Conservation (phyloP, 2,329 filamentous ascomycete species). For the Geosmithia putterillii region DNA sequence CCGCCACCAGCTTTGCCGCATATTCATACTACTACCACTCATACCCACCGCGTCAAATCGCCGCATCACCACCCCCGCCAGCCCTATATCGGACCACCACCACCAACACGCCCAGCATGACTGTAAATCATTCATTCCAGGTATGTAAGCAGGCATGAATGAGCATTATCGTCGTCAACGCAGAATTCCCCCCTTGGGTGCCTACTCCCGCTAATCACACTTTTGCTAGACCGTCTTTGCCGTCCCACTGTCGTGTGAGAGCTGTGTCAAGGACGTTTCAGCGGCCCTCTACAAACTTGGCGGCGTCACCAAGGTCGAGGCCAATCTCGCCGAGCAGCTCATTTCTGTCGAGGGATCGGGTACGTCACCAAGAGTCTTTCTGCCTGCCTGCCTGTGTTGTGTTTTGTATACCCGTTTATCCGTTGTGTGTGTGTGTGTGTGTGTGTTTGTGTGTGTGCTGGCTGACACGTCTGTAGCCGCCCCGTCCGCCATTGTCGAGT, state of each 20-base stretch:
- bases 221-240: conserved; percentile 89
- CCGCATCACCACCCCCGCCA: neutral
- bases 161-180: conserved; percentile 4
- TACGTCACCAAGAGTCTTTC: no score
- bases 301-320: conserved; percentile 74
- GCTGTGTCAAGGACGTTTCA: conserved; percentile 79
- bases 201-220: no score
- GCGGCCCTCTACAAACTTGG: conserved; percentile 62
- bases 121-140: conserved; percentile 32
- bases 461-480: conserved; percentile 39
- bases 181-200: no score
- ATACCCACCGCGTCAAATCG: neutral
- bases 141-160: no score
- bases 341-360: conserved; percentile 76
- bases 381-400: neutral
- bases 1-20: neutral
- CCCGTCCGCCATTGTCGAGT: conserved; percentile 77
- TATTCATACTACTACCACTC: neutral
- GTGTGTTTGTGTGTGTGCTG: neutral
- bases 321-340: conserved; percentile 70
- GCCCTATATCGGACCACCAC: neutral
- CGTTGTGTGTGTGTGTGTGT: no score
- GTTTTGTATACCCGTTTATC: neutral
- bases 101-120: conserved; percentile 16
- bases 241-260: conserved; percentile 84